These are phyloP conservation scores for Stagonosporopsis vannaccii DNA, from an alignment of 2,329 filamentous ascomycete genomes.

Conservation along the genomic window DNA sequence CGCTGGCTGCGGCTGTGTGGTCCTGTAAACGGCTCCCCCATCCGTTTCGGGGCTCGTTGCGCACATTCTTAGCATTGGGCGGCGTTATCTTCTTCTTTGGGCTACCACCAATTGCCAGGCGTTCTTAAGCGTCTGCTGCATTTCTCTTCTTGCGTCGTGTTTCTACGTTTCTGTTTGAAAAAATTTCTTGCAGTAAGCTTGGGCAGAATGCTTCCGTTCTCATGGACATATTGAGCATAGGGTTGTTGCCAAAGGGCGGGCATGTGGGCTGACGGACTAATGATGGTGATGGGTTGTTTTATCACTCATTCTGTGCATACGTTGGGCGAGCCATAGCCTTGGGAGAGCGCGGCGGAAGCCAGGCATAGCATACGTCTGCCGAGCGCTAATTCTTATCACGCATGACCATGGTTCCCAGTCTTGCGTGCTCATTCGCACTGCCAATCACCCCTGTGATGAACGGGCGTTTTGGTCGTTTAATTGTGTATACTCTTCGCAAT, in stretches of 20 bases:
- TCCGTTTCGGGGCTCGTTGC: conserved; percentile 3
- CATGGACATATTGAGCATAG: conserved; percentile 37
- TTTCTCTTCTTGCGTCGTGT: conserved; percentile 19
- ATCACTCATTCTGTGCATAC: conserved; percentile 36
- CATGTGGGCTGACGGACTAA: conserved; percentile 24
- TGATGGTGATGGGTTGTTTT: conserved; percentile 37
- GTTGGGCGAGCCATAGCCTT: conserved; percentile 9
- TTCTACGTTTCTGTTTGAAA: conserved; percentile 22
- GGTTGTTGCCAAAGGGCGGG: conserved; percentile 20
- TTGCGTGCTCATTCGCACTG: neutral
- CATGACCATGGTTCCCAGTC: conserved; percentile 1
- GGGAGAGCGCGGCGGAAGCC: neutral
- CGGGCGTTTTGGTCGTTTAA: too few relatives aligned
- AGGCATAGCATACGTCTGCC: conserved; percentile 18
- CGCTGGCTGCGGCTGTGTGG: conserved; percentile 80
- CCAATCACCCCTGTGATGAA: neutral
- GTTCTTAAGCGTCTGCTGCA: conserved; percentile 41
- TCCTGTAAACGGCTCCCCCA: conserved; percentile 67
- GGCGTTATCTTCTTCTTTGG: conserved; percentile 31
- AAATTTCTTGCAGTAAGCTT: conserved; percentile 5
- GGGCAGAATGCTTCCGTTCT: conserved; percentile 27
- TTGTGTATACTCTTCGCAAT: neutral
- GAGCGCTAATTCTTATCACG: conserved; percentile 27
- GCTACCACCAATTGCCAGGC: conserved; percentile 24
- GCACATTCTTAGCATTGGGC: conserved; percentile 42